Evolutionary conservation across 148 eudicot species (phyloP).

Genomic region (Rhododendron vialii): DNA sequence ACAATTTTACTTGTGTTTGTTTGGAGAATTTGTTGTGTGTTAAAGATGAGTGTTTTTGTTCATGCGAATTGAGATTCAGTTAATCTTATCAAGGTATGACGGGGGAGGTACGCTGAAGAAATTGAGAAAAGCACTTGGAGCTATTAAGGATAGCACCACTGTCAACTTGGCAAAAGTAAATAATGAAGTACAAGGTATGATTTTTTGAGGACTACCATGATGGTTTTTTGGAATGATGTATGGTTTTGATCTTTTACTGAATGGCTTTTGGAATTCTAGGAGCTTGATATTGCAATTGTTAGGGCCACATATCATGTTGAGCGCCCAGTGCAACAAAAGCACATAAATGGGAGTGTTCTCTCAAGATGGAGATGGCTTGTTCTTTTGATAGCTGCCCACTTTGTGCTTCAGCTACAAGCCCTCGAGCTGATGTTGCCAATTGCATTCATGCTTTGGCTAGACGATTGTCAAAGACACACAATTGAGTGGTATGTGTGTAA

Average conservation of each 20-base stretch:
- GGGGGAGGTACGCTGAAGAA: constrained; percentile 69
- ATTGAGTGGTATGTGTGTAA: constrained; percentile 74
- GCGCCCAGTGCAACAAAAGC: constrained; percentile 80
- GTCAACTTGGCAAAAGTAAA: constrained; percentile 94
- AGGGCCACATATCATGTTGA: constrained; percentile 94
- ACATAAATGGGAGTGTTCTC: constrained; percentile 61
- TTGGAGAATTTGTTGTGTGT: not conserved
- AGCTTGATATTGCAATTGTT: constrained; percentile 80
- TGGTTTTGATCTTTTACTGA: constrained; percentile 10
- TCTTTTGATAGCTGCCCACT: not conserved
- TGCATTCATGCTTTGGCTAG: constrained; percentile 67
- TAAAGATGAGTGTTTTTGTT: not conserved
- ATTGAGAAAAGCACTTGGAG: constrained; percentile 53
- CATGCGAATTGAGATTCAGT: constrained; percentile 3
- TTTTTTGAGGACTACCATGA: constrained; percentile 1
- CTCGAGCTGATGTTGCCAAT: constrained; percentile 95
- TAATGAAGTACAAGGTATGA: constrained; percentile 76
- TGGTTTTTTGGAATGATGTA: not conserved
- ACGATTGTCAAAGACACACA: constrained; percentile 80
- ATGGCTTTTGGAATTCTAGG: constrained; percentile 31
- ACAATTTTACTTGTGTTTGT: not conserved
- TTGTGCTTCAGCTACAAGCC: constrained; percentile 45
- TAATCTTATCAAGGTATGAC: constrained; percentile 36
- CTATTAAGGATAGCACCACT: constrained; percentile 83
- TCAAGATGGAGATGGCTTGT: not conserved